Base-by-base conservation (phyloP, 2,329 filamentous ascomycete genomes). In the Fusarium nelsonii region DNA sequence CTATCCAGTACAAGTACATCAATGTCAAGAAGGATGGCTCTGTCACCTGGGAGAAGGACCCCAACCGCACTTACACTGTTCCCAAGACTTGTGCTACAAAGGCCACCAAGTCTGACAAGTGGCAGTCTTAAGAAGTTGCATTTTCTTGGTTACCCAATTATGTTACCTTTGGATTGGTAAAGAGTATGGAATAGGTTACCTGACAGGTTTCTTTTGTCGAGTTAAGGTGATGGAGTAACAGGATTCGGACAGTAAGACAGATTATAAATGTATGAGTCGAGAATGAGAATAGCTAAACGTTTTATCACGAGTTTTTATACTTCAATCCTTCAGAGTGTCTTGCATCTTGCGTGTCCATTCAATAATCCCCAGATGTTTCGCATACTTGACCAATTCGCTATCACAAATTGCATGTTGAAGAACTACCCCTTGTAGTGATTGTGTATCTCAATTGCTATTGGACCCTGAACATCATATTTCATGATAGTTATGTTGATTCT, bases 1-100 rank as follows among this genome's bases (percentile, higher is more conserved):
- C 77, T 4, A 81, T 93, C 43, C 73, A 88, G 79, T 93, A 92
- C 77, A 92, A 93, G 81, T 93, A 88, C 74, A 85, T 93, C 71
- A 85, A 87, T 50, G 84, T 90, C 41, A 82, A 82, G 60, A 73
- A 78, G 1, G 84, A 86, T 70, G 87, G 88, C 1, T 80, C 79
- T 0, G 78, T 91, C 10, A 82, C 78, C 4, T 93, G 91, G 90
- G 91, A 93, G 80, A 81, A 80, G 49, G 90, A 90, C 50, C 83
- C 84, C 0, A 85, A 88, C 74, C 83, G 81, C 44, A 73, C 65
- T 3, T 79, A 77, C 58, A 75, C 73, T 11, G 77, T 79, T 15
- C 77, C 77, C 43, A 71, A 69, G 65, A 69, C 75, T 1, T 80
- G 78, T 54, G 70, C 72, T 16, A 76, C 72, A 11, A 68, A 66